Conservation (phyloP, 768 basidiomycete genomes). For the Russula dissimulans region DNA sequence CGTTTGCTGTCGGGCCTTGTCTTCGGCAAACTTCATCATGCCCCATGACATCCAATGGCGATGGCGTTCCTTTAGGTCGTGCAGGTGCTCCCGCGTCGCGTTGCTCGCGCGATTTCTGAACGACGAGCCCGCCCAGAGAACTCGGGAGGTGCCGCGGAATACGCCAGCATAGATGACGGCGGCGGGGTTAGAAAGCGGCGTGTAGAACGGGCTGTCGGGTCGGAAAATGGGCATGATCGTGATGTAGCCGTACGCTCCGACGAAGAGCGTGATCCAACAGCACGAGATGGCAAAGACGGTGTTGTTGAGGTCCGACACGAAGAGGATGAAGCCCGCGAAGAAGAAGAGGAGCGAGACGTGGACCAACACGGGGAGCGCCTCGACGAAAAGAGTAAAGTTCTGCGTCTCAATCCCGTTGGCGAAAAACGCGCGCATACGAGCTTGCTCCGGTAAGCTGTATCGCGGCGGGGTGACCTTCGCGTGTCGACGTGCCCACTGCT, state of each 20-base stretch:
- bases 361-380: background rate
- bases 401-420: background rate
- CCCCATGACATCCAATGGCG: background rate
- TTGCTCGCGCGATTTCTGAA: background rate
- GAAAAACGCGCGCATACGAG: background rate
- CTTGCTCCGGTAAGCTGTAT: background rate
- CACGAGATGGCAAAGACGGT: background rate
- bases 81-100: background rate
- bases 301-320: background rate
- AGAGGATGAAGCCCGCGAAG: background rate
- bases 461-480: background rate
- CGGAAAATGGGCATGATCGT: background rate
- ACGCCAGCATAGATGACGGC: background rate
- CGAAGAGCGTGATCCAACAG: background rate
- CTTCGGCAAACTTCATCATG: background rate
- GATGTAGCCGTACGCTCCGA: background rate
- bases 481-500: background rate
- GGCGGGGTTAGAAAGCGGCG: background rate
- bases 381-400: background rate
- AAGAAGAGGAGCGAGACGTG: background rate
- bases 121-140: background rate
- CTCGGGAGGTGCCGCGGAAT: background rate
- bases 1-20: background rate
- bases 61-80: too few relatives aligned
- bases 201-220: background rate